Evolutionary conservation across 768 basidiomycete genomes (phyloP), one percentile per base, ranked within the genome.

Genomic region (Pulveroboletus sp.): DNA sequence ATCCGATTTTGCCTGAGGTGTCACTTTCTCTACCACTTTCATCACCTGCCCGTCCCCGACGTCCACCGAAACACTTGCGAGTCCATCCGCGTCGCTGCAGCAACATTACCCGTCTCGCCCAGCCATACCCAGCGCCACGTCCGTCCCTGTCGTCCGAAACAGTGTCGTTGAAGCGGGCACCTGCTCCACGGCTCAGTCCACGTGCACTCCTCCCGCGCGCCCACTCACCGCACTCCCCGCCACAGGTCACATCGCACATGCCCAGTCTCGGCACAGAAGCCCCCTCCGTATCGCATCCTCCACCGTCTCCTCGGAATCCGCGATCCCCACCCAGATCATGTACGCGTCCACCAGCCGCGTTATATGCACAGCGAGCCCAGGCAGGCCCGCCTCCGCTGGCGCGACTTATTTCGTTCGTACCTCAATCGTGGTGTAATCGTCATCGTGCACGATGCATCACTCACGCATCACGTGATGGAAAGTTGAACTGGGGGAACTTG

Each of bases 251-350:
- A 90, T 89, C 26, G 84, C 89, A 60, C 83, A 88, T 20, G 85
- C 86, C 89, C 89, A 92, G 58, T 93, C 89, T 50, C 71, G 76
- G 59, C 79, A 79, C 46, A 92, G 70, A 37, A 65, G 72, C 22
- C 89, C 89, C 31, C 71, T 69, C 35, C 68, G 63, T 1, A 77
- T 69, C n/a, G 80, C 80, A 47, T 71, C 73, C 44, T 71, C 69
- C 30, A 73, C 75, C 51, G 73, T 71, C 45, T 75, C 77, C 23
- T 70, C 68, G 36, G 64, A 41, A 23, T 79, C 76, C 17, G 80
- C 81, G n/a, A 68, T 72, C 2, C 89, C 89, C 27, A 85, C 72
- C 89, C 89, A 92, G 44, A 92, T 60, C 87, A 92, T 89, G 68
- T 85, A 89, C 48, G 85, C 83, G 58, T 81, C 81, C 41, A 80